These are phyloP conservation scores for Rhodomyrtus tomentosa DNA, from an alignment of 345 rosid species.

Conservation along the genomic window DNA sequence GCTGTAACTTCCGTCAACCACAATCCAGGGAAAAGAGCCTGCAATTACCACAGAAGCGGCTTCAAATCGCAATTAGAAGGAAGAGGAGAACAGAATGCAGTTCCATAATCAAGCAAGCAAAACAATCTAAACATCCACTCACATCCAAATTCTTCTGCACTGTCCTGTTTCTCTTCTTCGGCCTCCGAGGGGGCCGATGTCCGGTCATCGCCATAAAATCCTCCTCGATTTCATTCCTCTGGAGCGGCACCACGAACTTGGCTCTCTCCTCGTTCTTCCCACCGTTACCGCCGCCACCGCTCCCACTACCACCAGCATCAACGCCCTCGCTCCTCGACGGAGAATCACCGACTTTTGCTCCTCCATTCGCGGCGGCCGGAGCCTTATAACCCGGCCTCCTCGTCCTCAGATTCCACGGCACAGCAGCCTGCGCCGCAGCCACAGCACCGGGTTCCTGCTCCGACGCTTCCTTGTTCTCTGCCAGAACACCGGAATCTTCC, in stretches of 20 bases:
- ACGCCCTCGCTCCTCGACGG: conserved; percentile 18
- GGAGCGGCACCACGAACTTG: conserved; percentile 28
- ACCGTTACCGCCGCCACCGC: conserved; percentile 6
- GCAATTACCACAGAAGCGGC: conserved; percentile 3
- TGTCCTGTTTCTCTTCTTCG: conserved; percentile 54
- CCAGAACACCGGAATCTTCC: conserved; percentile 34
- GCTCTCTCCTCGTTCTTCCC: conserved; percentile 21
- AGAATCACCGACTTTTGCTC: conserved; percentile 10
- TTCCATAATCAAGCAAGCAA: background rate
- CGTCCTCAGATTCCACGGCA: conserved; percentile 81
- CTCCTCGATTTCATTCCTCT: conserved; percentile 64
- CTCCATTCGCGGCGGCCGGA: conserved; percentile 12
- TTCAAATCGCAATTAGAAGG: background rate
- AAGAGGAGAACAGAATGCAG: background rate
- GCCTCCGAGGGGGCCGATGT: conserved; percentile 47
- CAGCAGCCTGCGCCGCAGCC: conserved; percentile 5
- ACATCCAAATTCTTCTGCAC: conserved; percentile 71
- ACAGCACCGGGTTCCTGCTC: conserved; percentile 11
- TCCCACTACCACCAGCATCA: conserved; percentile 3
- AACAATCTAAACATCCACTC: conserved; percentile 8
- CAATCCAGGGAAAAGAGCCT: conserved; percentile 56
- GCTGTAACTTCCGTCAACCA: conserved; percentile 57
- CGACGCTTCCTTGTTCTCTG: conserved; percentile 22
- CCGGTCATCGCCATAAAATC: conserved; percentile 44
- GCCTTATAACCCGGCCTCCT: conserved; percentile 53